Conservation (phyloP, 345 rosid genomes). For the Limnanthes douglasii region DNA sequence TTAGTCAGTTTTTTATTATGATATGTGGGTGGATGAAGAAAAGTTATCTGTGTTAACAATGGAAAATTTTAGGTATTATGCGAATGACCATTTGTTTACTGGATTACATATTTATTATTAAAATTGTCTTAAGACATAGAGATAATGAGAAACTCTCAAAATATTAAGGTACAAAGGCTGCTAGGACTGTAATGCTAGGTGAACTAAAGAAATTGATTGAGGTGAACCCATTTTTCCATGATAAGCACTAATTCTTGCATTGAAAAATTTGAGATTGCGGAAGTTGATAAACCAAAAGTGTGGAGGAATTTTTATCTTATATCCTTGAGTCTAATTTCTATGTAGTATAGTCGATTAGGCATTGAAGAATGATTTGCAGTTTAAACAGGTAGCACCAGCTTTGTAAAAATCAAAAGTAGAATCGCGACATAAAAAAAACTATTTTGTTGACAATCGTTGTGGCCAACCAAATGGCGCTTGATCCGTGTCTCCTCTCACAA, state of each 20-base stretch:
- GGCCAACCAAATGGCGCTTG: conserved; percentile 60
- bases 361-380: conserved; percentile 24
- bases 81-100: conserved; percentile 5
- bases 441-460: conserved; percentile 69
- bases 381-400: conserved; percentile 87
- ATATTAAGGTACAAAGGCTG: conserved; percentile 73
- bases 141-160: conserved; percentile 78
- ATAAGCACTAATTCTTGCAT: conserved; percentile 75
- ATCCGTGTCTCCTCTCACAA: conserved; percentile 64
- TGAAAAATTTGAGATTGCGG: conserved; percentile 68
- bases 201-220: conserved; percentile 76
- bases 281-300: conserved; percentile 81
- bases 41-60: conserved; percentile 63
- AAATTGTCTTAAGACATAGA: conserved; percentile 37
- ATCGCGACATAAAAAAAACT: conserved; percentile 72
- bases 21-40: conserved; percentile 99
- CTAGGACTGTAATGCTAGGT: conserved; percentile 68
- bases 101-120: conserved; percentile 3
- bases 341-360: conserved; percentile 1
- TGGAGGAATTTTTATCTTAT: conserved; percentile 2
- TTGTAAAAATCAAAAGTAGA: conserved; percentile 67
- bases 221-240: conserved; percentile 80
- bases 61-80: conserved; percentile 65
- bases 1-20: conserved; percentile 93
- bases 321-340: conserved; percentile 1